Evolutionary conservation across 331 rosid genomes (phyloP).

Genomic region (Telfairia occidentalis): DNA sequence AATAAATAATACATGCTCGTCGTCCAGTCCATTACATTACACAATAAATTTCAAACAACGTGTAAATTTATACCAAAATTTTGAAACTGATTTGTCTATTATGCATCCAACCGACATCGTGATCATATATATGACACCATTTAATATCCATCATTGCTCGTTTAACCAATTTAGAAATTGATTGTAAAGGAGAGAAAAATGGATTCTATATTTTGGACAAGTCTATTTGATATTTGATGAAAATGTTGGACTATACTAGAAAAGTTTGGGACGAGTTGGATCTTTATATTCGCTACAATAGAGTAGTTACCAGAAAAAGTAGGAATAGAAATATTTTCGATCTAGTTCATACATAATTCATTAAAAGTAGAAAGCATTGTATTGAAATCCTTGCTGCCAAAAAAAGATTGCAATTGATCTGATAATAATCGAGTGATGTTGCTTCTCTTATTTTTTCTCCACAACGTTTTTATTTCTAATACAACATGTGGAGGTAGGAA

Average conservation of each 20-base stretch:
- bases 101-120: not conserved
- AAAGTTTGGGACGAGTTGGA: too few species aligned
- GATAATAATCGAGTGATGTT: not conserved
- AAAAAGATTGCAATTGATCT: not conserved
- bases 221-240: not conserved
- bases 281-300: too few species aligned
- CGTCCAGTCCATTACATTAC: not conserved
- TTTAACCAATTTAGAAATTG: not conserved
- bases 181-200: not conserved
- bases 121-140: not conserved
- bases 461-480: too few species aligned
- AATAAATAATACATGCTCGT: not conserved
- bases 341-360: not conserved
- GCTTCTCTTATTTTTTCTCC: not conserved
- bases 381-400: too few species aligned
- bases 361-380: not conserved
- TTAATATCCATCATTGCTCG: not conserved
- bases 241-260: not conserved
- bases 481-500: too few species aligned
- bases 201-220: not conserved
- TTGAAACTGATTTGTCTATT: not conserved
- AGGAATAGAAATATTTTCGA: too few species aligned
- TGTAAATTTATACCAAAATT: not conserved
- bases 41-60: not conserved
- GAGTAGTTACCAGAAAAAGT: too few species aligned